Base-by-base conservation (phyloP, 768 basidiomycete genomes). In the Rhizopogon vulgaris region DNA sequence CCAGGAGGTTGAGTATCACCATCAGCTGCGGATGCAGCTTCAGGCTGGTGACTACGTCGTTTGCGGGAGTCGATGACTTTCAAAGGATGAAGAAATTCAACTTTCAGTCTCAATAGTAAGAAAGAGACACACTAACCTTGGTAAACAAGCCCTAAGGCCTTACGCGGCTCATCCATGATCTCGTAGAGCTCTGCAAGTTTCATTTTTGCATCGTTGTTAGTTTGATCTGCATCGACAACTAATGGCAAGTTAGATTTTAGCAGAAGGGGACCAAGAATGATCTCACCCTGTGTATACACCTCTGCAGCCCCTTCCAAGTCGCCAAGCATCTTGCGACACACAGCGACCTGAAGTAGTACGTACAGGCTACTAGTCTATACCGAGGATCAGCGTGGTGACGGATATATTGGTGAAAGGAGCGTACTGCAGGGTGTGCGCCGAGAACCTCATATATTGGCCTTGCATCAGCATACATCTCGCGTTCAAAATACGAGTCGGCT, bases 151-250 rank as follows among this genome's bases (percentile, higher is more conserved):
- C 88, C 84, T 0, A 96, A 74, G 0, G 95, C 95, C 61, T 86
- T 86, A 14, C 83, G 74, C 1, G 87, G 83, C 56, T 93, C 82
- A 40, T 87, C 83, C 57, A 86, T 69, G 10, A 90, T 83, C 66
- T 99, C 95, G 57, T 92, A 90, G 12, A 94, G 81, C 56, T 90
- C 90, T 0, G 94, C 95, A 0, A 97, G 77, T 56, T 90, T 87
- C 79, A 94, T 84, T 48, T 92, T 93, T 25, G 85, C 86, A 27
- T 94, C 89, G 59, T 83, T 81, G 58, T 90, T 79, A 0, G 77
- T 75, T 0, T 90, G 85, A 63, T 94, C 88, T 1, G 80, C 80
- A 3, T 77, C 73, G 15, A 87, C 74, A 28, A 94, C 94, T 95
- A 57, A 28, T 27, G 6, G 42, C 22, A 9, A 6, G 49, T 37